These are phyloP conservation scores for Aspergillus egyptiacus DNA, from an alignment of 495 filamentous ascomycete genomes.

Conservation along the genomic window DNA sequence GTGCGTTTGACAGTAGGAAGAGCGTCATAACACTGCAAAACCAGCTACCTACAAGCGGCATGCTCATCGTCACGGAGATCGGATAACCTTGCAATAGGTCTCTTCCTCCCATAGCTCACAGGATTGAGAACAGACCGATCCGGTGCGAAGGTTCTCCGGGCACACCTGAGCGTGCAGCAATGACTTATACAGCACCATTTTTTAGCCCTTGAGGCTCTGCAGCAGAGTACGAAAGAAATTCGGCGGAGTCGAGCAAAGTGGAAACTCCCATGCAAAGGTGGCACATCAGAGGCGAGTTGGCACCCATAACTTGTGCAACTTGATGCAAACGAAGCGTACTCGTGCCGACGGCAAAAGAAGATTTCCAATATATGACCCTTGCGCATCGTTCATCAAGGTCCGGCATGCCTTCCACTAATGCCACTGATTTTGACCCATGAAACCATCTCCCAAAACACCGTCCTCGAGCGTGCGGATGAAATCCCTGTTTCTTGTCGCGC, in stretches of 20 bases:
- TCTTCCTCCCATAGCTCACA: not conserved
- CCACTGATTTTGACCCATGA: constrained; percentile 60
- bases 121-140: not conserved
- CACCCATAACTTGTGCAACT: constrained; percentile 7
- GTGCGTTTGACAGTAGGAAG: constrained; percentile 4
- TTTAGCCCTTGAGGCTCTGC: not conserved
- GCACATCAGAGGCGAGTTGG: constrained; percentile 16
- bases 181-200: constrained; percentile 3
- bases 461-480: constrained; percentile 94
- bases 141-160: not conserved
- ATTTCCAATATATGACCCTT: constrained; percentile 14
- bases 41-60: not conserved
- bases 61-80: not conserved
- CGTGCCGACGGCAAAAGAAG: constrained; percentile 11
- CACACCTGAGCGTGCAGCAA: not conserved
- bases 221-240: constrained; percentile 2
- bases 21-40: not conserved
- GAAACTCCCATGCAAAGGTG: constrained; percentile 11
- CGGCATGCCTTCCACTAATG: constrained; percentile 35
- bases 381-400: constrained; percentile 12
- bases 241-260: constrained; percentile 8
- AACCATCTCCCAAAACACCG: constrained; percentile 74
- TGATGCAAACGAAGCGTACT: constrained; percentile 13
- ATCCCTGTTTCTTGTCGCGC: constrained; percentile 65
- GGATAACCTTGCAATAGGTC: not conserved